Evolutionary conservation across 495 filamentous ascomycete species (phyloP), one percentile per base, ranked within the genome.

Genomic region (Aspergillus haitiensis): DNA sequence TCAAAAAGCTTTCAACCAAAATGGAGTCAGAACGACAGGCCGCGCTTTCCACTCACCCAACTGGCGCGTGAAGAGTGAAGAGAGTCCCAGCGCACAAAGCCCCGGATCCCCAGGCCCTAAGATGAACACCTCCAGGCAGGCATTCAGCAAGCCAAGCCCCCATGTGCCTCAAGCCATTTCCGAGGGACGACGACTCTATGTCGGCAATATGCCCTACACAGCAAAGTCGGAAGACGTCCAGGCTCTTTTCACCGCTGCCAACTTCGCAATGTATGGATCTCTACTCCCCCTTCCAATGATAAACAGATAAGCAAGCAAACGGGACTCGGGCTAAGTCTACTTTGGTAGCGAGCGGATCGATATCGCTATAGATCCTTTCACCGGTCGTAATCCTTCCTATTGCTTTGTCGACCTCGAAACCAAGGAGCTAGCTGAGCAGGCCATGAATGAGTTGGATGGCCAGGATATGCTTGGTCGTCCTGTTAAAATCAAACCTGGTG

Each of bases 141-240:
- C 72, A 32, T 78, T 76, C 61, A 71, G 71, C 61, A 67, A 66
- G 45, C 70, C 73, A 11, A 70, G 69, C 46, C 52, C 68, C 33
- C 73, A 74, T 59, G 74, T 73, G 0, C 73, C 75, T 6, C 72
- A 73, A 58, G 75, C 74, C 13, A 77, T 77, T 39, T 68, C 71
- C 3, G 75, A 78, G 49, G 74, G 75, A 7, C 72, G 75, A 18
- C 72, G 75, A 16, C 75, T 89, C 49, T 89, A 89, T 67, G 77
- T 89, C 8, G 86, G 86, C 63, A 90, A 89, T 65, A 77, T 89
- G 68, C 82, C 82, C 7, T 90, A 89, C 65, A 77, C 78, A 42
- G 84, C 83, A 46, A 85, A 83, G 70, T 75, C 78, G 16, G 75
- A 81, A 60, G 85, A 90, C 67, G 78, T 90, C 36, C 76, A 85